phyloP scores from a whole-genome alignment of 495 filamentous ascomycete genomes.

The Lophiotrema nucula region DNA sequence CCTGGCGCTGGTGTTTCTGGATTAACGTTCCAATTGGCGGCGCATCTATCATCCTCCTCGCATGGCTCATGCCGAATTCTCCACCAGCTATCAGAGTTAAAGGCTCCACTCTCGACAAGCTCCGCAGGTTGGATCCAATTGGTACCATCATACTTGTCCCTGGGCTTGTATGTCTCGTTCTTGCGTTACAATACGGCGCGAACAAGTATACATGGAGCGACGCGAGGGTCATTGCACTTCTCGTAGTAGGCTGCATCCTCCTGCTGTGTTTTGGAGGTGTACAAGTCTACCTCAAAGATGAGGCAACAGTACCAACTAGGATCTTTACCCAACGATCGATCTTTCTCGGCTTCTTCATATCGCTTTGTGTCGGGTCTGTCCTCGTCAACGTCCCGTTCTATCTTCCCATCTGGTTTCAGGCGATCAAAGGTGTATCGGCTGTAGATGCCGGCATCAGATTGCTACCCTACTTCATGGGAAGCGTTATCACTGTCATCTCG shows the following conservation, averaged over 20 bases:
- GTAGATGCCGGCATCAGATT: too few species aligned
- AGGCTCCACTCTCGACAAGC: constrained; percentile 42
- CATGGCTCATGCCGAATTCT: neutral
- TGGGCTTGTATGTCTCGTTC: constrained; percentile 64
- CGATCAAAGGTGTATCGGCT: too few species aligned
- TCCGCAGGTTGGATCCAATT: constrained; percentile 62
- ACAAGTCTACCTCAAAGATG: neutral
- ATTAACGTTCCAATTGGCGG: constrained; percentile 62
- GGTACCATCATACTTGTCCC: constrained; percentile 70
- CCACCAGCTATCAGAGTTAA: neutral
- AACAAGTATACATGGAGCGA: constrained; percentile 62
- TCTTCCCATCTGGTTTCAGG: too few species aligned
- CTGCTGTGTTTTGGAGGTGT: neutral
- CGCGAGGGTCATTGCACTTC: constrained; percentile 65
- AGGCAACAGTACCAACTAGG: neutral
- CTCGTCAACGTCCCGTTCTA: too few species aligned
- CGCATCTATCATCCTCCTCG: neutral
- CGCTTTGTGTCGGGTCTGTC: too few species aligned
- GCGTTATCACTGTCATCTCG: too few species aligned
- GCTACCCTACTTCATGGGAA: too few species aligned
- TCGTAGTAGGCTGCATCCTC: constrained; percentile 44
- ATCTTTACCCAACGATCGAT: neutral
- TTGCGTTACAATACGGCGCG: constrained; percentile 88
- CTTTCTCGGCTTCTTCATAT: neutral
- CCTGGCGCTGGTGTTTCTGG: constrained; percentile 83